Percentiles rank a stretch among this genome's conserved stretches.
Evolutionary conservation across 331 rosid genomes (phyloP).

Genomic region (Erythrophleum ivorense): DNA sequence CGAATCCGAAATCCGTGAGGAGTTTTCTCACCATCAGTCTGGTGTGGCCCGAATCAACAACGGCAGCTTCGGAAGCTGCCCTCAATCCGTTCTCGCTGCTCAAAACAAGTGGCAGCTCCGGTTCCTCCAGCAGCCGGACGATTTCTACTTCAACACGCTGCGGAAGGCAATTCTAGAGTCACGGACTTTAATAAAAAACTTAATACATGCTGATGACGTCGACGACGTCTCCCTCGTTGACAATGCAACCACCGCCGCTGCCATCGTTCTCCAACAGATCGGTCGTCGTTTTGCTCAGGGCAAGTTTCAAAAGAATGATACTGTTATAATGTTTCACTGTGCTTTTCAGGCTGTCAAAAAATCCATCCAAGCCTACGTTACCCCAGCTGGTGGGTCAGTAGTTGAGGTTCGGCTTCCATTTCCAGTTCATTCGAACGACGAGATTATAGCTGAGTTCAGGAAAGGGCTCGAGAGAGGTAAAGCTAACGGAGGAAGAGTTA

Average conservation of each 20-base stretch:
- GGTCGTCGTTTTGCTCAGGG: constrained; percentile 52
- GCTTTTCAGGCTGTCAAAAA: constrained; percentile 69
- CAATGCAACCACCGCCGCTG: constrained; percentile 61
- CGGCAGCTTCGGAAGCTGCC: constrained; percentile 69
- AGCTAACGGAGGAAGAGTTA: constrained; percentile 56
- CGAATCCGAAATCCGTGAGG: constrained; percentile 38
- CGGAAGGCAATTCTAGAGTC: constrained; percentile 40
- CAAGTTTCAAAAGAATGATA: constrained; percentile 45
- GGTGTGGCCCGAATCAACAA: constrained; percentile 55
- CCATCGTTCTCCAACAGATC: constrained; percentile 59
- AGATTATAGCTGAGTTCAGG: constrained; percentile 49
- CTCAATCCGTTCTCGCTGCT: constrained; percentile 50
- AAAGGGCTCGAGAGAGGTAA: constrained; percentile 58
- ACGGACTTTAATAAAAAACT: constrained; percentile 36
- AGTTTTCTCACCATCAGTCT: constrained; percentile 57
- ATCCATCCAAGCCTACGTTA: constrained; percentile 64
- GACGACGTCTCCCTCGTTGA: constrained; percentile 54
- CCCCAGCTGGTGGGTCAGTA: constrained; percentile 50
- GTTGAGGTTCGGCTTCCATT: constrained; percentile 61
- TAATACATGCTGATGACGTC: constrained; percentile 48
- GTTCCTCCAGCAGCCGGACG: constrained; percentile 62
- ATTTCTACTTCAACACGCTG: constrained; percentile 51
- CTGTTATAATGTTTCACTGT: constrained; percentile 58
- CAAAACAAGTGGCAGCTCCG: constrained; percentile 52
- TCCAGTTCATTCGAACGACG: constrained; percentile 57